These are phyloP conservation scores for Gaertneriomyces semiglobifer DNA, from an alignment of 192 early-diverging fungal genomes.

Conservation along the genomic window DNA sequence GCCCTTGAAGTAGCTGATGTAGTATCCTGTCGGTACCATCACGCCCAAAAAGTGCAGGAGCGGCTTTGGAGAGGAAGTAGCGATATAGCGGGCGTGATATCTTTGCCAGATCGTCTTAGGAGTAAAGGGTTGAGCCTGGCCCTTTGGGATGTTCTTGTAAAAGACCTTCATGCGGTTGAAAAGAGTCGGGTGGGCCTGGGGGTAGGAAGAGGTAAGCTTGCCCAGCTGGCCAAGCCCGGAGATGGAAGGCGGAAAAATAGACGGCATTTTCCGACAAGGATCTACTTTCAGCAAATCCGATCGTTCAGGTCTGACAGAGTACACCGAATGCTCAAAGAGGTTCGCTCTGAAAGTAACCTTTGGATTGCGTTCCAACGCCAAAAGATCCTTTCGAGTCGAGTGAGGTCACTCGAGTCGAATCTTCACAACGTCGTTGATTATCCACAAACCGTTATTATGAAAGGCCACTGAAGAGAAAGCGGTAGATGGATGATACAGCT, in stretches of 20 bases:
- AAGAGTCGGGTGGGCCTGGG: conserved; percentile 52
- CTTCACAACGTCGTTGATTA: too few species aligned
- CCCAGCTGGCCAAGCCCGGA: conserved; percentile 50
- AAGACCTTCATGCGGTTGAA: conserved; percentile 51
- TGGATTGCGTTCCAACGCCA: too few species aligned
- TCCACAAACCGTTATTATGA: too few species aligned
- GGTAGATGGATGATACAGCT: too few species aligned
- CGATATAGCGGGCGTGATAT: conserved; percentile 49
- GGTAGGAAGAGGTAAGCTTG: conserved; percentile 40
- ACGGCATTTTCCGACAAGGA: conserved; percentile 1
- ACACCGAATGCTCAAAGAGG: too few species aligned
- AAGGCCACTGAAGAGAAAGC: too few species aligned
- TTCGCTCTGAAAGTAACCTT: too few species aligned
- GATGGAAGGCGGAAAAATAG: conserved; percentile 49
- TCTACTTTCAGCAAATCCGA: too few species aligned
- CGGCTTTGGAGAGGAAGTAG: conserved; percentile 43
- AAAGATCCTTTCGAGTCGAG: too few species aligned
- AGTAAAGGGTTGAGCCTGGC: conserved; percentile 28
- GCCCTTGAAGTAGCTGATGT: conserved; percentile 48
- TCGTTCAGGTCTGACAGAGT: too few species aligned
- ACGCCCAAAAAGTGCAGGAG: conserved; percentile 53
- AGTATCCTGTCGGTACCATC: conserved; percentile 49
- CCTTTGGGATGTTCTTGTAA: conserved; percentile 51
- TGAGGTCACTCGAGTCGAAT: too few species aligned
- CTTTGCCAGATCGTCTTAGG: conserved; percentile 36